Conservation (phyloP, 495 filamentous ascomycete genomes). For the Penicillium cosmopolitanum region DNA sequence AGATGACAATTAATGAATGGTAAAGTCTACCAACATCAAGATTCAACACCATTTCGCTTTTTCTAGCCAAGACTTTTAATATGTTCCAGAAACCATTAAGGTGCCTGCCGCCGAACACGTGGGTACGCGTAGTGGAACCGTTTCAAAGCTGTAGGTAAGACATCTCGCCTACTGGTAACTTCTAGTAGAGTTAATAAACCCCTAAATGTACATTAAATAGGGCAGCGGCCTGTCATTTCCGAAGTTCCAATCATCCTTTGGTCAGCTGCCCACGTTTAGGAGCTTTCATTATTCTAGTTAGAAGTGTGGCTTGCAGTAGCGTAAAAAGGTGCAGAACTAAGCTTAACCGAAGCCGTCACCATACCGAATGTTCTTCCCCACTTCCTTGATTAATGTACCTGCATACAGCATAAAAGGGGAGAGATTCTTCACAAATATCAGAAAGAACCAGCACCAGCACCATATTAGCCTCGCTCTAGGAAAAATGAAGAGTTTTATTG, state of each 20-base stretch:
- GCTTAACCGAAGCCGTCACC: background rate
- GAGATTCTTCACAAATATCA: background rate
- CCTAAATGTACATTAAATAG: background rate
- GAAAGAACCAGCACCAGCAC: background rate
- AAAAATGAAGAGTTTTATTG: background rate
- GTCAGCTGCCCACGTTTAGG: slow-evolving; percentile 1
- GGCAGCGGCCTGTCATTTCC: background rate
- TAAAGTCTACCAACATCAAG: too few species aligned
- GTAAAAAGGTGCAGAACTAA: background rate
- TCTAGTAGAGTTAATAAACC: background rate
- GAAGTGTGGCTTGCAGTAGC: slow-evolving; percentile 1
- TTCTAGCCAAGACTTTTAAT: background rate
- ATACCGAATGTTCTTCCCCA: background rate
- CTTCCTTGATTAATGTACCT: background rate
- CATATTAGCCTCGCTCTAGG: background rate
- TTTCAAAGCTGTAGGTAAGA: background rate
- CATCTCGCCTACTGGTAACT: background rate
- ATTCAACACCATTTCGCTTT: too few species aligned
- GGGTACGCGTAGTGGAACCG: background rate
- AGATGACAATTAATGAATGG: too few species aligned
- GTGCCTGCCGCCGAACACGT: background rate
- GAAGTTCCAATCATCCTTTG: background rate
- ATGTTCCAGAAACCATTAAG: background rate
- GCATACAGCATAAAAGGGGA: background rate
- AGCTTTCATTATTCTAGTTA: background rate